A percentile compares a stretch with the other conserved stretches of the same genome.
These are phyloP conservation scores for Agrocybe pediades DNA, from an alignment of 768 basidiomycete species.

Conservation along the genomic window DNA sequence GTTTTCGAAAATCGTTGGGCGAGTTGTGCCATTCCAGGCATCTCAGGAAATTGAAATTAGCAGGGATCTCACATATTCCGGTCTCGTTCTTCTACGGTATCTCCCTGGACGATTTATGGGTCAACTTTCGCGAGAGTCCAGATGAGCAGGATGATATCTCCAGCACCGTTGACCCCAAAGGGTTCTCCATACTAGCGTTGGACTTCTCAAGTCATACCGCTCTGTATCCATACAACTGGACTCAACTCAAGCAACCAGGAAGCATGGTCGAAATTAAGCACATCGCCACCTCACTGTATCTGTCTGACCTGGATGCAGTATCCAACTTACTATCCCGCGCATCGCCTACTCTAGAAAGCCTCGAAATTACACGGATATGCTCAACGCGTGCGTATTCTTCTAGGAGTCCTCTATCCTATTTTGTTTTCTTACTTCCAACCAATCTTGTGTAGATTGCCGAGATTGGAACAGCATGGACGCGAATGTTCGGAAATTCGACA, in stretches of 20 bases:
- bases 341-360: background rate
- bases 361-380: background rate
- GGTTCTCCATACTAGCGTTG: background rate
- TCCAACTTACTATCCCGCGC: background rate
- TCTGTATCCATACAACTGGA: background rate
- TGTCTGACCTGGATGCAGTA: background rate
- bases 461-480: background rate
- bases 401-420: too few species aligned
- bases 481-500: background rate
- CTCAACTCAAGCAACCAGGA: background rate
- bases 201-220: background rate
- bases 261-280: background rate
- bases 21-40: background rate
- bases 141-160: background rate
- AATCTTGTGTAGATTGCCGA: background rate
- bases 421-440: too few species aligned
- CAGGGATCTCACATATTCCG: background rate
- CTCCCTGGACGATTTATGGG: background rate
- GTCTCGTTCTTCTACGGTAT: background rate
- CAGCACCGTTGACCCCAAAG: background rate
- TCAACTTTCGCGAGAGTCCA: background rate
- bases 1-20: background rate
- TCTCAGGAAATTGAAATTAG: background rate
- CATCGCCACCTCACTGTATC: background rate
- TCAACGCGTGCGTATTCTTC: background rate